Conservation (phyloP, 768 basidiomycete genomes). For the Collybiopsis luxurians region DNA sequence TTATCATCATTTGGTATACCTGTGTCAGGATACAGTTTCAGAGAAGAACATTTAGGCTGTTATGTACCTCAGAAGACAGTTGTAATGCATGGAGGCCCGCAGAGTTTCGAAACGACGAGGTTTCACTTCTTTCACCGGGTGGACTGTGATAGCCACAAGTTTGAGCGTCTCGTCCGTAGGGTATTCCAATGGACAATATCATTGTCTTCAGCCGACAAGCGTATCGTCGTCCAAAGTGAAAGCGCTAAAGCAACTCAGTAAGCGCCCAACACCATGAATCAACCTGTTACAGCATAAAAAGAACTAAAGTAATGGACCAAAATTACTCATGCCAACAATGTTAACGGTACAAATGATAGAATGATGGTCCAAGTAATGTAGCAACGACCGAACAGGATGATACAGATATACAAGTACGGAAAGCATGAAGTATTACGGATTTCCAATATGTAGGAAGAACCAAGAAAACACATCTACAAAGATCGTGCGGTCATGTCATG, state of each 20-base stretch:
- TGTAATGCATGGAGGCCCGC: slow-evolving; percentile 49
- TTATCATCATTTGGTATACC: slow-evolving; percentile 82
- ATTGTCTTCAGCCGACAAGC: not conserved
- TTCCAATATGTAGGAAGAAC: too few species aligned
- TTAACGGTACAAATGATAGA: too few species aligned
- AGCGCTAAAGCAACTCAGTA: too few species aligned
- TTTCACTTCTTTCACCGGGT: slow-evolving; percentile 43
- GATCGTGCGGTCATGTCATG: not conserved
- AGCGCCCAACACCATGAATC: too few species aligned
- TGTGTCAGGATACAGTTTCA: slow-evolving; percentile 22
- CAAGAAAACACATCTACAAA: not conserved
- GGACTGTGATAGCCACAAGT: slow-evolving; percentile 71
- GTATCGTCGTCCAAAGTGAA: too few species aligned
- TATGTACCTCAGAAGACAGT: slow-evolving; percentile 52
- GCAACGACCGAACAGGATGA: too few species aligned
- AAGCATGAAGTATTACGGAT: too few species aligned
- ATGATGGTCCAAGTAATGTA: too few species aligned
- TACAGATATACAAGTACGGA: not conserved
- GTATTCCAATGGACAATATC: slow-evolving; percentile 33
- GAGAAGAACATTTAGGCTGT: not conserved
- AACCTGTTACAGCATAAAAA: too few species aligned
- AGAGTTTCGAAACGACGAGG: slow-evolving; percentile 40
- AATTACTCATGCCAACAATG: too few species aligned
- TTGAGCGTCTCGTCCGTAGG: slow-evolving; percentile 30
- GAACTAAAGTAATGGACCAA: too few species aligned